Evolutionary conservation across 2,329 filamentous ascomycete species (phyloP).

Genomic region (Colletotrichum tamarilloi): DNA sequence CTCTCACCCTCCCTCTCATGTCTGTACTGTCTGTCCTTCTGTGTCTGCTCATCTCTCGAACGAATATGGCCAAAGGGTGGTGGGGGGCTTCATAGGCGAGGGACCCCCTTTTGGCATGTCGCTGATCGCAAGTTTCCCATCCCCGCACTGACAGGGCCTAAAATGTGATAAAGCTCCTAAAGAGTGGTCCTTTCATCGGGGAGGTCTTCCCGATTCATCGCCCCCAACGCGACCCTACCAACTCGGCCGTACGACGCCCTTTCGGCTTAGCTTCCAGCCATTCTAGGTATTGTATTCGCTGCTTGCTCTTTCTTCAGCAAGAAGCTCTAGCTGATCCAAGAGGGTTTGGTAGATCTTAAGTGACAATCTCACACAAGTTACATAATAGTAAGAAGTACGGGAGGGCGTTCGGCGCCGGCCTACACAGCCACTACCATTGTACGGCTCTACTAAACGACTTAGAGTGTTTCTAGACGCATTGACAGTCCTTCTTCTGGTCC

Average conservation of each 20-base stretch:
- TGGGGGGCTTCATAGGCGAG: not conserved
- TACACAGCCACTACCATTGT: not conserved
- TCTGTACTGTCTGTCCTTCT: not conserved
- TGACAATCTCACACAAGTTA: not conserved
- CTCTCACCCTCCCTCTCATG: not conserved
- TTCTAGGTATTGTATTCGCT: not conserved
- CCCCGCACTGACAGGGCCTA: conserved; percentile 24
- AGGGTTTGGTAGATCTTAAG: not conserved
- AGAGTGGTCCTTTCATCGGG: not conserved
- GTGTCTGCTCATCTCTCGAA: not conserved
- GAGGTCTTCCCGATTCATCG: conserved; percentile 15
- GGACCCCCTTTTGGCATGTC: conserved; percentile 3
- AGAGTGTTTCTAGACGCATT: conserved; percentile 20
- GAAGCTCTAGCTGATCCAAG: not conserved
- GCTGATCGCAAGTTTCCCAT: not conserved
- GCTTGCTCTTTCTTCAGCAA: not conserved
- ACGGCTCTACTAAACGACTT: not conserved
- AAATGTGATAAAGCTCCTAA: not conserved
- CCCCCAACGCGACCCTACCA: conserved; percentile 14
- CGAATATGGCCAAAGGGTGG: not conserved
- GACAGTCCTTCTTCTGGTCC: conserved; percentile 10
- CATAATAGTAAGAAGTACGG: not conserved
- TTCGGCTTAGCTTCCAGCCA: not conserved
- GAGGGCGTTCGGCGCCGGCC: not conserved
- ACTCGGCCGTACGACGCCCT: not conserved